Evolutionary conservation across 331 rosid species (phyloP), one percentile per base, ranked within the genome.

Genomic region (Phaseolus coccineus): DNA sequence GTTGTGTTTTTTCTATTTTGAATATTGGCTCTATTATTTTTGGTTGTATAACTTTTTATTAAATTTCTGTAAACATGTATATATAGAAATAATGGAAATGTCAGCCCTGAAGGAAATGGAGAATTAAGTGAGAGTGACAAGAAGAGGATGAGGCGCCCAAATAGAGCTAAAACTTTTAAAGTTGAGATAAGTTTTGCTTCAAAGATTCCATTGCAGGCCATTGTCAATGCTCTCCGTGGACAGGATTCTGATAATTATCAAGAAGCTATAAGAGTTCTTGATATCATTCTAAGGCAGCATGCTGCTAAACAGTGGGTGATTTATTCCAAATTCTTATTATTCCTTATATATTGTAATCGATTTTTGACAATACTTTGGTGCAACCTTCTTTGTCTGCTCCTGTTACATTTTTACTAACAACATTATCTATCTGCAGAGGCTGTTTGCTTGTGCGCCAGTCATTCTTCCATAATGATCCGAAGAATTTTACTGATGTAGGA

Each of bases 401-500:
- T 27, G 14, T 1, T 80, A 37, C 14, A 19, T 9, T 56, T 15
- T 39, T 19, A 28, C 28, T 30, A 6, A 53, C 39, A 33, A 4
- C 13, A 4, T 5, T 53, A 0, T 12, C 3, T 1, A 4, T 37
- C 52, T 89, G 68, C 97, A 96, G 99, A 78, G 99, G 99, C 4
- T 96, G 98, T 77, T 86, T 96, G 1, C 97, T 96, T 27, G 99
- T 96, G 40, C 89, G 98, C 4, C 99, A 96, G 10, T 89, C 93
- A 2, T 96, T 87, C 52, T 96, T 96, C 69, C 98, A 91, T 69
- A 90, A 93, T 24, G 89, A 96, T 74, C 85, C 92, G 0, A 88
- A 66, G 28, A 88, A 74, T 64, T 93, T 82, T 53, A 69, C 88
- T 1, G 94, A 88, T 56, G 97, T 96, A 0, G 99, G 98, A 12